These are phyloP conservation scores for Sarcodon aspratus DNA, from an alignment of 768 basidiomycete species.

Conservation along the genomic window DNA sequence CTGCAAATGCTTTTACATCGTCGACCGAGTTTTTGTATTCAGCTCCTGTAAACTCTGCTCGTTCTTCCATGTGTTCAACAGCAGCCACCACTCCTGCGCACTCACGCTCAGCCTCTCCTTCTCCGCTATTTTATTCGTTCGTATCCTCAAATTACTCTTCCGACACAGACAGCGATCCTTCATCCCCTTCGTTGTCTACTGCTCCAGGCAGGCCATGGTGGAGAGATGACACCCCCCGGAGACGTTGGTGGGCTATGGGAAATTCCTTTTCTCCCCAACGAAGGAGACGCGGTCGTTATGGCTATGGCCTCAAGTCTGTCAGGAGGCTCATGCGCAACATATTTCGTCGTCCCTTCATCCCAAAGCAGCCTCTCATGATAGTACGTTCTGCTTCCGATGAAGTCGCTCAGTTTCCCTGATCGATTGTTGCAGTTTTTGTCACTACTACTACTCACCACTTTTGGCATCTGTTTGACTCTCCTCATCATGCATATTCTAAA, in stretches of 20 bases:
- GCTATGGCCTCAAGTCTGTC: conserved; percentile 33
- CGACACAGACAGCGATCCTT: conserved; percentile 45
- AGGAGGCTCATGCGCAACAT: conserved; percentile 45
- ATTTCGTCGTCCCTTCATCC: conserved; percentile 65
- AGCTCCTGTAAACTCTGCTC: no score
- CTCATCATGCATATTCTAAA: conserved; percentile 87
- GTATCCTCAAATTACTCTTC: conserved; percentile 40
- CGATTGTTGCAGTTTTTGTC: conserved; percentile 41
- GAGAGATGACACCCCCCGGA: conserved; percentile 25
- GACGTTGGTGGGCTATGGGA: conserved; percentile 9
- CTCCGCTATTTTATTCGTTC: conserved; percentile 39
- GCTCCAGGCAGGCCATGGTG: conserved; percentile 31
- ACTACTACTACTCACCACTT: conserved; percentile 64
- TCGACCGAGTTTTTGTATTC: no score
- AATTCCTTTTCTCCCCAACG: conserved; percentile 9
- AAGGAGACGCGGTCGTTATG: conserved; percentile 35
- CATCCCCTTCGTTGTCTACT: conserved; percentile 19
- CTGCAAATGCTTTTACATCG: no score
- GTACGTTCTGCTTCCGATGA: conserved; percentile 29
- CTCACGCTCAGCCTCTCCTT: conserved; percentile 53
- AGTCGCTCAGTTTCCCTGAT: not conserved
- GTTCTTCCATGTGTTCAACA: conserved; percentile 17
- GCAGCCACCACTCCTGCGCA: conserved; percentile 37
- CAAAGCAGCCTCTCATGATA: conserved; percentile 71
- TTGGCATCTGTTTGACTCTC: conserved; percentile 78